Evolutionary conservation across 1,284 basidiomycete genomes (phyloP).

Genomic region (Melampsora larici-populina): DNA sequence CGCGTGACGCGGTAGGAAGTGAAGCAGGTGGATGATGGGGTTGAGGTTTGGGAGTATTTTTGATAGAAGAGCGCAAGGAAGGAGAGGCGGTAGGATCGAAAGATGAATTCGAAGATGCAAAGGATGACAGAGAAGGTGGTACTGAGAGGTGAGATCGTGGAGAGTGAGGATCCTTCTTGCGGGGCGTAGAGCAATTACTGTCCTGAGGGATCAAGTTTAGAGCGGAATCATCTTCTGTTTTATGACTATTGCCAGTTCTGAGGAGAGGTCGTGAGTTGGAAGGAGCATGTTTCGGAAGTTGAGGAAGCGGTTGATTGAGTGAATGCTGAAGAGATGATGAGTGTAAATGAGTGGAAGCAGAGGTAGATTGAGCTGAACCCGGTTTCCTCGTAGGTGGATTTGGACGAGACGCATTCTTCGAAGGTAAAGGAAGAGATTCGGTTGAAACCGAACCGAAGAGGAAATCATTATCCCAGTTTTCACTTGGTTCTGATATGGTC

Average conservation of each 20-base stretch:
- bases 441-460: constrained; percentile 31
- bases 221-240: not conserved
- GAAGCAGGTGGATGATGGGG: constrained; percentile 27
- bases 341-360: not conserved
- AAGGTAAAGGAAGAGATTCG: constrained; percentile 2
- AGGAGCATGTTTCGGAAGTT: not conserved
- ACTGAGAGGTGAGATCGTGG: not conserved
- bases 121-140: not conserved
- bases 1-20: constrained; percentile 6
- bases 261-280: not conserved
- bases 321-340: not conserved
- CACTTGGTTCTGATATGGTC: constrained; percentile 31
- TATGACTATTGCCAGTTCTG: not conserved
- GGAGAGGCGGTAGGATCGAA: not conserved
- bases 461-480: constrained; percentile 44
- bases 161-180: constrained; percentile 8
- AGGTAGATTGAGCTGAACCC: constrained; percentile 20
- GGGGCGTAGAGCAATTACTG: constrained; percentile 15
- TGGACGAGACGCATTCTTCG: not conserved
- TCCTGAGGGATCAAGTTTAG: not conserved
- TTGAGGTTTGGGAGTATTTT: not conserved
- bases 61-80: not conserved
- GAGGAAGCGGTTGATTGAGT: not conserved
- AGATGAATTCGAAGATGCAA: constrained; percentile 1
- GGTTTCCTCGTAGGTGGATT: constrained; percentile 24